Evolutionary conservation across 768 basidiomycete genomes (phyloP).

Genomic region (Gyrodon lividus): DNA sequence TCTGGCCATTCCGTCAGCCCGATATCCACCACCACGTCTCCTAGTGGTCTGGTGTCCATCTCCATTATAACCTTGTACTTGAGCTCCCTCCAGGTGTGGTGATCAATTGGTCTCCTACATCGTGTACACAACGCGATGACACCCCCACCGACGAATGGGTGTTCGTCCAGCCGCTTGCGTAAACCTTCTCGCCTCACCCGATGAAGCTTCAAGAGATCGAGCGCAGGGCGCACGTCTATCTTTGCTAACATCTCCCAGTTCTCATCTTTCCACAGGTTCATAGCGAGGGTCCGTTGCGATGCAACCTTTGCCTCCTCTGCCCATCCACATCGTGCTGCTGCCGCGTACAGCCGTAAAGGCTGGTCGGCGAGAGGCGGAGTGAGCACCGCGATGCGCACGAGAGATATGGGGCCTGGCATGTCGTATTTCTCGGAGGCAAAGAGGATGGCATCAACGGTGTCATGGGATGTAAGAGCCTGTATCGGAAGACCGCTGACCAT

Average conservation of each 20-base stretch:
- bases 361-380: slow-evolving; percentile 49
- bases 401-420: slow-evolving; percentile 61
- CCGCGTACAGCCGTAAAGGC: slow-evolving; percentile 52
- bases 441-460: slow-evolving; percentile 54
- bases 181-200: slow-evolving; percentile 49
- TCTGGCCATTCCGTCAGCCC: slow-evolving; percentile 57
- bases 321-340: slow-evolving; percentile 61
- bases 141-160: slow-evolving; percentile 55
- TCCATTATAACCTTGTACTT: slow-evolving; percentile 56
- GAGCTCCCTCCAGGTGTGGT: slow-evolving; percentile 64
- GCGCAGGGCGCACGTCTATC: slow-evolving; percentile 49
- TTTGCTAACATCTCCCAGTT: slow-evolving; percentile 46
- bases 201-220: slow-evolving; percentile 56
- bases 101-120: slow-evolving; percentile 49
- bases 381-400: slow-evolving; percentile 57
- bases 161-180: slow-evolving; percentile 47
- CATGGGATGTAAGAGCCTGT: slow-evolving; percentile 47
- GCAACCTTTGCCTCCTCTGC: slow-evolving; percentile 51
- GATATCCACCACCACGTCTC: slow-evolving; percentile 51
- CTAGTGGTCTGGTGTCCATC: slow-evolving; percentile 57
- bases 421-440: slow-evolving; percentile 70
- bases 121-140: slow-evolving; percentile 44
- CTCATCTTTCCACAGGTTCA: slow-evolving; percentile 48
- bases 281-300: slow-evolving; percentile 52
- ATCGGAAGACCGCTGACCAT: slow-evolving; percentile 63